These are phyloP conservation scores for Spiraea crenata DNA, from an alignment of 331 rosid genomes.

Conservation along the genomic window DNA sequence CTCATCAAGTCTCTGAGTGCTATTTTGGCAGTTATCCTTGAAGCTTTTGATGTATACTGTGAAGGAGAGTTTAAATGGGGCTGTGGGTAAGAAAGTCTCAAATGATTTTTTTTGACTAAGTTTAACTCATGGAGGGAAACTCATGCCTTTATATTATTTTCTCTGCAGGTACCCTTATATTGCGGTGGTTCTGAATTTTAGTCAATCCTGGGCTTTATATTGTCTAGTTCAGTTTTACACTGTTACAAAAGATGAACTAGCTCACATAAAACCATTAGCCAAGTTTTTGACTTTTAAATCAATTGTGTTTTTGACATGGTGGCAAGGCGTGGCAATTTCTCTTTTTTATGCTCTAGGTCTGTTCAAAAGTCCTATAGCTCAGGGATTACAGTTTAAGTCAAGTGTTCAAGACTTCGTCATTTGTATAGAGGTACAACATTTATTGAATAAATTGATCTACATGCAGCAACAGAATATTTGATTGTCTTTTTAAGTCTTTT, in stretches of 20 bases:
- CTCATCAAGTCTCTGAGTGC: conserved; percentile 79
- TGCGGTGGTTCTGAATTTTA: conserved; percentile 95
- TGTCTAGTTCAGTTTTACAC: conserved; percentile 95
- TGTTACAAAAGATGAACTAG: conserved; percentile 82
- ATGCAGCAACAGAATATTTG: background rate
- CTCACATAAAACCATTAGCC: conserved; percentile 90
- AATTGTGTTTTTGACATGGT: conserved; percentile 97
- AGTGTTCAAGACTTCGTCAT: conserved; percentile 98
- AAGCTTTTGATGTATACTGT: conserved; percentile 85
- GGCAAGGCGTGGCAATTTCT: conserved; percentile 99
- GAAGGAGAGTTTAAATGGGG: conserved; percentile 90
- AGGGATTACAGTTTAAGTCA: conserved; percentile 83
- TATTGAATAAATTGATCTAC: too few species aligned
- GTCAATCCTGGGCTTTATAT: conserved; percentile 98
- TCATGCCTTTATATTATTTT: conserved; percentile 29
- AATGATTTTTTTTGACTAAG: background rate
- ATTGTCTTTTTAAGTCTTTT: background rate
- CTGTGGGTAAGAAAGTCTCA: conserved; percentile 79
- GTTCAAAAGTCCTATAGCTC: conserved; percentile 93
- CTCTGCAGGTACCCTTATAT: conserved; percentile 83
- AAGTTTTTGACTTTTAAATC: conserved; percentile 95
- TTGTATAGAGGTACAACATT: conserved; percentile 84
- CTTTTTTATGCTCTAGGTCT: conserved; percentile 74
- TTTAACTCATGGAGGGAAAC: conserved; percentile 12
- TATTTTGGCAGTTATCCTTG: conserved; percentile 79